Conservation (phyloP, 805 yeast genomes). For the Millerozyma acaciae region DNA sequence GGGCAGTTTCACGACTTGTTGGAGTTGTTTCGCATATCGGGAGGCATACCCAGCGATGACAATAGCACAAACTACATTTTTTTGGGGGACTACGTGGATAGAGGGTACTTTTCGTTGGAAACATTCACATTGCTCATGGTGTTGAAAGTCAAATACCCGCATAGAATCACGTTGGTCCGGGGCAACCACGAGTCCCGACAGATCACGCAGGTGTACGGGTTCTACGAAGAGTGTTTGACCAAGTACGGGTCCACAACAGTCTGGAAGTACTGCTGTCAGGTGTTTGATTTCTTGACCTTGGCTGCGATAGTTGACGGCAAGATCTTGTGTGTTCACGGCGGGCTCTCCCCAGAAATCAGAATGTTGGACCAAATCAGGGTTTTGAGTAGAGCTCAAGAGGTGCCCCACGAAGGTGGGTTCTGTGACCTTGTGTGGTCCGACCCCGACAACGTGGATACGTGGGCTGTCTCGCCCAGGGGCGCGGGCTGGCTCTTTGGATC, state of each 20-base stretch:
- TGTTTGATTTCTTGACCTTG: constrained; percentile 86
- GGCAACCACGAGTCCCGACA: constrained; percentile 98
- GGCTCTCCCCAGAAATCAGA: constrained; percentile 93
- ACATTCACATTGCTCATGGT: constrained; percentile 94
- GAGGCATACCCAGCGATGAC: constrained; percentile 84
- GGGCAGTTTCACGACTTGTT: constrained; percentile 95
- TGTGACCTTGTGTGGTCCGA: constrained; percentile 98
- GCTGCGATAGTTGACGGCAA: constrained; percentile 96
- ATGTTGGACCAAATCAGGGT: constrained; percentile 97
- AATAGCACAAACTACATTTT: constrained; percentile 67
- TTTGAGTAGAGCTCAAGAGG: constrained; percentile 92
- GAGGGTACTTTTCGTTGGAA: constrained; percentile 95
- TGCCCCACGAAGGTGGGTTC: constrained; percentile 98
- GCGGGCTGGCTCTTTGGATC: constrained; percentile 98
- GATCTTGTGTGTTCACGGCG: constrained; percentile 95
- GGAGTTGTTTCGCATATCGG: constrained; percentile 84
- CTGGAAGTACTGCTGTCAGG: constrained; percentile 96
- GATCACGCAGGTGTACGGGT: constrained; percentile 98
- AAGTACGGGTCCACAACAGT: constrained; percentile 93
- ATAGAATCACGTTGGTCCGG: constrained; percentile 81
- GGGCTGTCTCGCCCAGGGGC: constrained; percentile 98
- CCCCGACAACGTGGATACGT: constrained; percentile 94
- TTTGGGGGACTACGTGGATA: constrained; percentile 93
- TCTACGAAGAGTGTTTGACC: constrained; percentile 90
- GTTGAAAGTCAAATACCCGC: constrained; percentile 83